These are phyloP conservation scores for Terana coerulea DNA, from an alignment of 768 basidiomycete species.

Conservation along the genomic window DNA sequence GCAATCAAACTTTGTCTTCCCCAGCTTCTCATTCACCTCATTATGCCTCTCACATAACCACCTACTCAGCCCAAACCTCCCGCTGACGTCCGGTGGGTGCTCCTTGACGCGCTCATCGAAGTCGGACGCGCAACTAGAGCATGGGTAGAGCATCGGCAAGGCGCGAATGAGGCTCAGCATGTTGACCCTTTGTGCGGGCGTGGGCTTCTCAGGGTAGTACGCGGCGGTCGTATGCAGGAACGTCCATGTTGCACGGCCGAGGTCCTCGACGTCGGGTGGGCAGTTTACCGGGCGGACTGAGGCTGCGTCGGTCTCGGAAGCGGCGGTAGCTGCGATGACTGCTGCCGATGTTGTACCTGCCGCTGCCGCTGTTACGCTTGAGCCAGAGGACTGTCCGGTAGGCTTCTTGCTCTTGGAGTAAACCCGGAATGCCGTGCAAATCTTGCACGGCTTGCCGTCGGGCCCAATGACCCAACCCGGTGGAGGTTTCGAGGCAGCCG, in stretches of 20 bases:
- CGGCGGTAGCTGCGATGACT: conserved; percentile 29
- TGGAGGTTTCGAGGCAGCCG: conserved; percentile 30
- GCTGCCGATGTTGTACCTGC: conserved; percentile 16
- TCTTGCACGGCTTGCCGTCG: conserved; percentile 94
- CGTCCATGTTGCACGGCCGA: conserved; percentile 94
- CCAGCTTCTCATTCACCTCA: conserved; percentile 82
- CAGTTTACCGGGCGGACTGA: conserved; percentile 56
- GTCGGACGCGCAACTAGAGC: conserved; percentile 79
- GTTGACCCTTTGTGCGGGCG: conserved; percentile 68
- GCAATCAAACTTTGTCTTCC: conserved; percentile 84
- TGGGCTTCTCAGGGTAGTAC: conserved; percentile 87
- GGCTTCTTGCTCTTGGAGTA: conserved; percentile 39
- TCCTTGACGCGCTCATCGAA: conserved; percentile 65
- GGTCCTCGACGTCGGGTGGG: conserved; percentile 85
- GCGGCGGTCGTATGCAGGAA: conserved; percentile 95
- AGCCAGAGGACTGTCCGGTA: neutral
- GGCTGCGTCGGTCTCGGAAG: conserved; percentile 27
- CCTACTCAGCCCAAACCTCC: conserved; percentile 59
- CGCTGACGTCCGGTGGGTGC: conserved; percentile 76
- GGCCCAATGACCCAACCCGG: conserved; percentile 88
- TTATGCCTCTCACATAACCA: conserved; percentile 96
- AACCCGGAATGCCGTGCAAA: conserved; percentile 76
- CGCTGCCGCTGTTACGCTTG: neutral
- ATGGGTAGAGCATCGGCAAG: conserved; percentile 84
- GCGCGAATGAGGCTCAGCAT: conserved; percentile 81